Conservation (phyloP, 2,329 filamentous ascomycete species). For the Microdochium nivale region DNA sequence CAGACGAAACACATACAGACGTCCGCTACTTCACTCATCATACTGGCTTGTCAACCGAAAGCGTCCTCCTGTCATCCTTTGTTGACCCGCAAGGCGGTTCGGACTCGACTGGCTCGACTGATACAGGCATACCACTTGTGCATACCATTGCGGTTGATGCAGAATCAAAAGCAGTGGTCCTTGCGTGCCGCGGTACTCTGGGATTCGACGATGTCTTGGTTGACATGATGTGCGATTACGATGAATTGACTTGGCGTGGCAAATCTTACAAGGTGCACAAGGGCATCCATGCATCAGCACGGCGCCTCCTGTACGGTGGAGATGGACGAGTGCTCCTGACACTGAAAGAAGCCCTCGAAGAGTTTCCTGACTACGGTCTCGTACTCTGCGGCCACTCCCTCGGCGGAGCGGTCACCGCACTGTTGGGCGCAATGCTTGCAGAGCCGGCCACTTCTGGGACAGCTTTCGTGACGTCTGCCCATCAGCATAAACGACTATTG, state of each 20-base stretch:
- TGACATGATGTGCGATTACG: slow-evolving; percentile 68
- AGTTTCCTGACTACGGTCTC: slow-evolving; percentile 61
- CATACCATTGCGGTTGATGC: slow-evolving; percentile 68
- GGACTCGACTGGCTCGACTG: slow-evolving; percentile 54
- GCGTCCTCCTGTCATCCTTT: slow-evolving; percentile 60
- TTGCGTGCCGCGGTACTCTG: slow-evolving; percentile 64
- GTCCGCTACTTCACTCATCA: slow-evolving; percentile 56
- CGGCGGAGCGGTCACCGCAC: slow-evolving; percentile 60
- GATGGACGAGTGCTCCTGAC: slow-evolving; percentile 60
- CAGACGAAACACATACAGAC: slow-evolving; percentile 47
- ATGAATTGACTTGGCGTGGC: slow-evolving; percentile 55
- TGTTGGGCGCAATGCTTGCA: slow-evolving; percentile 63
- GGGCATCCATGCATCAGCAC: slow-evolving; percentile 64
- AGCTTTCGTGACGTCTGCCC: slow-evolving; percentile 53
- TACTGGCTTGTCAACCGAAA: slow-evolving; percentile 47
- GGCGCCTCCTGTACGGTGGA: slow-evolving; percentile 57
- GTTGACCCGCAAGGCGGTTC: slow-evolving; percentile 61
- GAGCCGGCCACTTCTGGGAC: slow-evolving; percentile 47
- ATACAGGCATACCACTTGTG: slow-evolving; percentile 60
- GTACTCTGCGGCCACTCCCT: slow-evolving; percentile 63
- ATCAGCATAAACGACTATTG: slow-evolving; percentile 33
- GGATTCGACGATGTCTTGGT: slow-evolving; percentile 68
- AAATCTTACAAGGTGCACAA: slow-evolving; percentile 63
- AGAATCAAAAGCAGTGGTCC: slow-evolving; percentile 60
- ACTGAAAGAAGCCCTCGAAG: slow-evolving; percentile 55